Conservation (phyloP, 176 grass and related monocot genomes). For the Triticum dicoccoides region DNA sequence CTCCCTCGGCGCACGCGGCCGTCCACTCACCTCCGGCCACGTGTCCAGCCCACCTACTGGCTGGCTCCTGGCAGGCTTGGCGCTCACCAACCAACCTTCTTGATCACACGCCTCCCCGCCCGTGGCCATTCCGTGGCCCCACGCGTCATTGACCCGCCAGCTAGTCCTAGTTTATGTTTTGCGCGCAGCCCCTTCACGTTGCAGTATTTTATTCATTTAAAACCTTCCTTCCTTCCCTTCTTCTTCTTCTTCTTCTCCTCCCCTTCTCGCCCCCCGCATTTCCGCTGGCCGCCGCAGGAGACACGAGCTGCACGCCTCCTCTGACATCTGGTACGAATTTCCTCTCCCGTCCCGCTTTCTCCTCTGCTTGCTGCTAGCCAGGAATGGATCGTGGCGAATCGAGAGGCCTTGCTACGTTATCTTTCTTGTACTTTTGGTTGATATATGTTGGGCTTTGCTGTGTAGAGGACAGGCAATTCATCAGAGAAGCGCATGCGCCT, state of each 20-base stretch:
- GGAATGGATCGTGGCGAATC: background rate
- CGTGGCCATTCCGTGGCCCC: background rate
- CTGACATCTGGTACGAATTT: background rate
- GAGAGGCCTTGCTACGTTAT: too few relatives aligned
- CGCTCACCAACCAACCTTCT: background rate
- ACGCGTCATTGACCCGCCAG: background rate
- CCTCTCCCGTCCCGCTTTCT: background rate
- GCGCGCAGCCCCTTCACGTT: background rate
- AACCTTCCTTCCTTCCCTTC: background rate
- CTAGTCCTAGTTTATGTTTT: background rate
- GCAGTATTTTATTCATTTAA: background rate
- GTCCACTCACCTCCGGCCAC: background rate
- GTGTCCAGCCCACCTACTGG: too few relatives aligned
- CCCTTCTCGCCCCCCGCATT: background rate
- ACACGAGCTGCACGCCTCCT: background rate
- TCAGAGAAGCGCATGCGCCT: background rate
- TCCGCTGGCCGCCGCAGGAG: background rate
- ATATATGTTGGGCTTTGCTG: background rate
- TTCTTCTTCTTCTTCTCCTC: background rate
- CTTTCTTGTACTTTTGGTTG: background rate
- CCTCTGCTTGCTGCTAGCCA: background rate
- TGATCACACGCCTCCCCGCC: background rate
- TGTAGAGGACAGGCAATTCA: background rate
- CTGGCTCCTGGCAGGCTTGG: too few relatives aligned
- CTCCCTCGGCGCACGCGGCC: background rate